Evolutionary conservation across 257 asterid species (phyloP), one percentile per base, ranked within the genome.

Genomic region (Penstemon eatonii): DNA sequence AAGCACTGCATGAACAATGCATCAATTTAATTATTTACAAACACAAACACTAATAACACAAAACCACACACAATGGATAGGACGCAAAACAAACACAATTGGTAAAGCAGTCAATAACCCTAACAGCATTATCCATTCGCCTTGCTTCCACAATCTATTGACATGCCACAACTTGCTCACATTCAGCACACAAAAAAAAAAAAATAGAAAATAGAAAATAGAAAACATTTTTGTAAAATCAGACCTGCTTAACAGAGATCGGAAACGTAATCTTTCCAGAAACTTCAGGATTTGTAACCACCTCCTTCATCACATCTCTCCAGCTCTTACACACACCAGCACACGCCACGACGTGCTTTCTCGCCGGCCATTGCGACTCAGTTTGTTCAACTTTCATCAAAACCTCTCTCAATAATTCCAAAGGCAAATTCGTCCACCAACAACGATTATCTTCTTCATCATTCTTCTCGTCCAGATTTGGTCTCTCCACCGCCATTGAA

Each of bases 271-370:
- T 73, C 61, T 70, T 87, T 9, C 93, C 98, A 73, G 92, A 89
- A 75, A 83, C 41, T 78, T 89, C 89, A 9, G 89, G 98, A 57
- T 75, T 76, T 56, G 70, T 67, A 0, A 89, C 96, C 33, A 87
- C 52, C 78, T 89, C 98, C 86, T 86, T 86, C 87, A 92, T 79
- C 71, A 80, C 78, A 61, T 89, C 85, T 76, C 98, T 87, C 98
- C 96, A 92, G 78, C 83, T 85, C 73, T 78, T 83, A 69, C 98
- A 92, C 41, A 92, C 98, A 8, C 96, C 95, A 0, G 96, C 92
- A 78, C 95, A 87, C 60, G 96, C 91, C 75, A 89, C 93, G 5
- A 92, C 98, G 67, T 80, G 84, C 68, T 82, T 87, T 69, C 98
- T 92, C 33, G 73, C 76, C 61, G 96, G 96, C 93, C 96, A 87